A percentile compares a stretch with the other conserved stretches of the same genome.
Conservation (phyloP, 768 basidiomycete species). For the Vishniacozyma victoriae region DNA sequence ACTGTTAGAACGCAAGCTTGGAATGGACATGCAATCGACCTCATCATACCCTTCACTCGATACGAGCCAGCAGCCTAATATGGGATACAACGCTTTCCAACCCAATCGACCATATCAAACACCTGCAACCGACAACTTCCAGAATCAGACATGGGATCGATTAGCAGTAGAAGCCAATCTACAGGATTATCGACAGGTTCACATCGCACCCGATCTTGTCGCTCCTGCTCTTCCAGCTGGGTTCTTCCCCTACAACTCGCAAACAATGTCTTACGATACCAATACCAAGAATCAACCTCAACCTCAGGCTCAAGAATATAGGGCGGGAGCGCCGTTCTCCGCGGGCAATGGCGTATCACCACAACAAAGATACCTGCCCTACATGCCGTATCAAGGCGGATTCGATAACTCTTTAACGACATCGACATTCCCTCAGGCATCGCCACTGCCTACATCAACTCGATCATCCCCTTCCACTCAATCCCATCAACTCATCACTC, state of each 20-base stretch:
- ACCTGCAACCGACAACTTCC: not conserved
- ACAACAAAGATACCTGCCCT: too few relatives aligned
- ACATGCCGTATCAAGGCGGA: too few relatives aligned
- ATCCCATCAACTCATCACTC: not conserved
- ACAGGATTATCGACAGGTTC: conserved; percentile 11
- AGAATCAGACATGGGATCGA: conserved; percentile 2
- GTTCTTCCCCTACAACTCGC: not conserved
- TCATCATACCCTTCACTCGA: not conserved
- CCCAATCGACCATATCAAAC: not conserved
- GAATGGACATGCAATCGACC: conserved; percentile 1
- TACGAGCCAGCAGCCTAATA: not conserved
- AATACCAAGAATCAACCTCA: too few relatives aligned
- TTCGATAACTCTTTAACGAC: too few relatives aligned
- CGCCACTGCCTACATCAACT: not conserved
- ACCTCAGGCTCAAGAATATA: too few relatives aligned
- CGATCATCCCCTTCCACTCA: not conserved
- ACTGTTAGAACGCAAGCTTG: conserved; percentile 31
- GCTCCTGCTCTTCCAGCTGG: conserved; percentile 4
- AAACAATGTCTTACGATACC: not conserved
- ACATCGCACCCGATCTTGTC: conserved; percentile 25
- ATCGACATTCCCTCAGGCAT: not conserved
- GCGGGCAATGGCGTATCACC: too few relatives aligned
- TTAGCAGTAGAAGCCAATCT: conserved; percentile 12
- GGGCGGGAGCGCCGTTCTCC: too few relatives aligned
- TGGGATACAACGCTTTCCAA: not conserved